phyloP scores from a whole-genome alignment of 2,329 filamentous ascomycete genomes.

The Biscogniauxia sp. region DNA sequence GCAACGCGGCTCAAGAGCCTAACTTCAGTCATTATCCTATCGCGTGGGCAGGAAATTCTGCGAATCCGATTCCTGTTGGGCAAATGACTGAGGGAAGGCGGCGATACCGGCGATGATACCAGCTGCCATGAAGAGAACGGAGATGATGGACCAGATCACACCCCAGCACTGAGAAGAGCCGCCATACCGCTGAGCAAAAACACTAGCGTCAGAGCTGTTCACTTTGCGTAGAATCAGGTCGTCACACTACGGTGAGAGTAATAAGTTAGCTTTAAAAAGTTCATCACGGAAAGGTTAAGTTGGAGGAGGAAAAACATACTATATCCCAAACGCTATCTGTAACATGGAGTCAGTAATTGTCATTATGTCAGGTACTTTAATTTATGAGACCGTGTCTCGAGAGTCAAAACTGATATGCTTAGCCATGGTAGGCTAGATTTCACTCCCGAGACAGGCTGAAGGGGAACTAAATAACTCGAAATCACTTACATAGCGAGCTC shows the following conservation, averaged over 20 bases:
- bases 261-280: constrained; percentile 1
- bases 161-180: constrained; percentile 82
- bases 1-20: background rate
- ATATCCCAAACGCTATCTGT: constrained; percentile 76
- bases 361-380: too few species aligned
- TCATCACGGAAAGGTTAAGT: too few species aligned
- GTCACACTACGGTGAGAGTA: constrained; percentile 53
- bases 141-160: constrained; percentile 73
- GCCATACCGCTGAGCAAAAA: constrained; percentile 75
- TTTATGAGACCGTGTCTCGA: too few species aligned
- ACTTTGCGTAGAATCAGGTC: constrained; percentile 79
- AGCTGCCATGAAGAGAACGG: constrained; percentile 66
- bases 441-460: too few species aligned
- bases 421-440: too few species aligned
- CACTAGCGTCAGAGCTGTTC: constrained; percentile 74
- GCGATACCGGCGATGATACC: constrained; percentile 76
- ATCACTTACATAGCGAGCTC: constrained; percentile 58
- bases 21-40: background rate
- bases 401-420: too few species aligned
- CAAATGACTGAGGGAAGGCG: constrained; percentile 69
- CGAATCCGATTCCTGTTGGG: constrained; percentile 67
- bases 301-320: constrained; percentile 35
- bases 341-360: too few species aligned
- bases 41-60: constrained; percentile 56
- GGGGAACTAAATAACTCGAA: too few species aligned